These are phyloP conservation scores for Paramyrothecium roridum DNA, from an alignment of 2,329 filamentous ascomycete species.

Conservation along the genomic window DNA sequence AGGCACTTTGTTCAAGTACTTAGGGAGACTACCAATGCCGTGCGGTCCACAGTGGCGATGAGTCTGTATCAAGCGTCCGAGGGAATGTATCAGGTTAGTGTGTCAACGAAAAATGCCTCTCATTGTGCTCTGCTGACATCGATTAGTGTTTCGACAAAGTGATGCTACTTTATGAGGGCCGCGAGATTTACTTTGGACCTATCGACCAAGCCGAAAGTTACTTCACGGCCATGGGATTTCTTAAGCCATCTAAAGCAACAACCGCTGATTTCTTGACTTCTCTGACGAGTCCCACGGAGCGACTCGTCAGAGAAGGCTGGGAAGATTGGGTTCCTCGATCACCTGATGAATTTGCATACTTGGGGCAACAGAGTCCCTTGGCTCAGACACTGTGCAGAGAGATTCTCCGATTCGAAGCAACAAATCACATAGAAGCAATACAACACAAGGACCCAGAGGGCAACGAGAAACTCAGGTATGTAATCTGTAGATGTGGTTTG, in stretches of 20 bases:
- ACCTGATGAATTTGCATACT: background rate
- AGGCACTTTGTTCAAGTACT: conserved; percentile 59
- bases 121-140: conserved; percentile 29
- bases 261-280: conserved; percentile 71
- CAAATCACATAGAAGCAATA: background rate
- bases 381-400: background rate
- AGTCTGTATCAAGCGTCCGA: conserved; percentile 1
- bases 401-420: background rate
- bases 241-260: conserved; percentile 43
- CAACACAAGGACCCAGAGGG: no score
- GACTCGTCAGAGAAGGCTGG: conserved; percentile 55
- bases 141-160: conserved; percentile 64
- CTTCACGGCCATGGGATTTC: conserved; percentile 40
- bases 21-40: conserved; percentile 56
- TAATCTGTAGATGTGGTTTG: no score
- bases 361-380: background rate
- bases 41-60: conserved; percentile 23
- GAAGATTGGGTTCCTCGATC: conserved; percentile 50
- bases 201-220: conserved; percentile 53
- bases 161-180: conserved; percentile 61
- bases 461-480: no score
- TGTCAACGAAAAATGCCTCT: background rate
- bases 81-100: conserved; percentile 49
- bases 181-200: conserved; percentile 62
- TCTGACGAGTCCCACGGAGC: conserved; percentile 63